Base-by-base conservation (phyloP, 2,329 filamentous ascomycete genomes). In the Neoascochyta sp. region DNA sequence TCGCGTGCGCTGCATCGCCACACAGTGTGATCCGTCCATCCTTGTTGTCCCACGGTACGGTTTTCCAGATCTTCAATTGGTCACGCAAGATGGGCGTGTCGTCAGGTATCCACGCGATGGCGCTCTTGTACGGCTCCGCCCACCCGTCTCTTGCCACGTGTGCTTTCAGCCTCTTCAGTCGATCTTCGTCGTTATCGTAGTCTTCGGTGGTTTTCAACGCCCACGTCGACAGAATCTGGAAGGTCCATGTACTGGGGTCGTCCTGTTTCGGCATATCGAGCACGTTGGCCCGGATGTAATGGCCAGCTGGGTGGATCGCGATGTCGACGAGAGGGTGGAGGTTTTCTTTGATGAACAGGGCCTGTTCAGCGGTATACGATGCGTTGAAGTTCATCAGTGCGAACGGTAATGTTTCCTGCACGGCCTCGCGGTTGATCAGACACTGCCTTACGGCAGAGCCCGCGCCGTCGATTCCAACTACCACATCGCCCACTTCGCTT, bases 1-100 rank as follows among this genome's bases (percentile, higher is more conserved):
- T 66, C 3, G 62, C 54, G 41, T 65, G 62, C n/a, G 61, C 62
- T 17, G 60, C 58, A 34, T 65, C 62, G 3, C 61, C 62, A 10
- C 55, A 58, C 4, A 65, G 34, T 13, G 59, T 63, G 7, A 63
- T 47, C 14, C 56, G 36, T 9, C 59, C 61, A 5, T 37, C 39
- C 3, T 43, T 40, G 17, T 55, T 63, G 9, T 63, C 49, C 60
- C 62, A 65, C 3, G 43, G 40, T 4, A 52, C 40, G 1, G 57
- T 52, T 13, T 54, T 59, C 58, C 58, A 65, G 18, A 56, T 55
- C 29, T 57, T 55, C 16, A 65, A 41, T 22, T 53, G 47, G 29
- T 60, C 60, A 18, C 50, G 47, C 19, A 52, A 30, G 4, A 61
- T 39, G 3, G 24, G 29, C 1, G 54, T 60, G 11, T 52, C 43